Evolutionary conservation across 257 asterid species (phyloP).

Genomic region (Solanum neorickii): DNA sequence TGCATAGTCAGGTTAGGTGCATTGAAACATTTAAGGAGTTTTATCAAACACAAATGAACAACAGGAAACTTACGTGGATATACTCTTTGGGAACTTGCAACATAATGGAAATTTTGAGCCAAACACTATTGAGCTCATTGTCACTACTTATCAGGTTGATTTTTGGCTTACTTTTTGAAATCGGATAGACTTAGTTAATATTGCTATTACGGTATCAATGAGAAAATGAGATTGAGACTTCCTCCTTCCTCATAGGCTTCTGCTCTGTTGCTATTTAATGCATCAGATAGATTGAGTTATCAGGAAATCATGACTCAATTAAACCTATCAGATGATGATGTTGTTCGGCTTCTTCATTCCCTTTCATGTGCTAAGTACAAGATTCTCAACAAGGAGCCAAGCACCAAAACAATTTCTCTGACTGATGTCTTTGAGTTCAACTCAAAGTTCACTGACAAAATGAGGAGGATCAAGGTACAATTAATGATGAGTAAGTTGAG

Average conservation of each 20-base stretch:
- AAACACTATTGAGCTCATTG: slow-evolving; percentile 77
- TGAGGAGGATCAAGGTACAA: slow-evolving; percentile 90
- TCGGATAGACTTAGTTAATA: neutral
- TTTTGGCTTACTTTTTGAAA: neutral
- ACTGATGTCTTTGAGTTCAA: slow-evolving; percentile 81
- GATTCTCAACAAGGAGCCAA: slow-evolving; percentile 88
- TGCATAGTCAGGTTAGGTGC: slow-evolving; percentile 56
- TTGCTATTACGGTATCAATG: neutral
- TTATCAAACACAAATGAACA: slow-evolving; percentile 93
- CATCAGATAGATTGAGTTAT: slow-evolving; percentile 77
- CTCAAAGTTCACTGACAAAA: slow-evolving; percentile 84
- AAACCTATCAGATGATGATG: slow-evolving; percentile 86
- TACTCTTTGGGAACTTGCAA: slow-evolving; percentile 95
- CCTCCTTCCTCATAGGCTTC: slow-evolving; percentile 54
- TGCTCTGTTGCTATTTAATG: slow-evolving; percentile 69
- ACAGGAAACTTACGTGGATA: slow-evolving; percentile 87
- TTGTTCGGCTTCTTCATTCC: slow-evolving; percentile 84
- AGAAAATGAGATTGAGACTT: neutral
- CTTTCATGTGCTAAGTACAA: slow-evolving; percentile 96
- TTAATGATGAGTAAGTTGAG: neutral
- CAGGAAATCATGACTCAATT: slow-evolving; percentile 82
- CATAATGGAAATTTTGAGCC: slow-evolving; percentile 79
- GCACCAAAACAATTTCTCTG: slow-evolving; percentile 63
- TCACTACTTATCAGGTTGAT: slow-evolving; percentile 91
- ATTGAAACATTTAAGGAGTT: slow-evolving; percentile 90